These are phyloP conservation scores for Coemansia sp. DNA, from an alignment of 192 early-diverging fungal genomes.

Conservation along the genomic window DNA sequence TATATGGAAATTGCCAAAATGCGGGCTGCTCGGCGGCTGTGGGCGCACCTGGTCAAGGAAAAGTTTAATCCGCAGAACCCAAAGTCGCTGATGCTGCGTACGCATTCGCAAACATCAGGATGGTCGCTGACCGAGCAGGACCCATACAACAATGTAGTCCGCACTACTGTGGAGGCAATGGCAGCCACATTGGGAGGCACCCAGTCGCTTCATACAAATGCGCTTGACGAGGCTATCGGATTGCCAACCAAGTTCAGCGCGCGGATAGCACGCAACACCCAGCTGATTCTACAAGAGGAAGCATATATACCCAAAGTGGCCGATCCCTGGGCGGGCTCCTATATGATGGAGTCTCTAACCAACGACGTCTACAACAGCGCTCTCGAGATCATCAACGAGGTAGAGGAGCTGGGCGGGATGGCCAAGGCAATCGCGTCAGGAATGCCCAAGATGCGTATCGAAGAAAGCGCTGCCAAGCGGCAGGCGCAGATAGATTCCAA, in stretches of 20 bases:
- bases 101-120: slow-evolving; percentile 88
- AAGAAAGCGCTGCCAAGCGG: slow-evolving; percentile 82
- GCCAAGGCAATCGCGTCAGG: slow-evolving; percentile 84
- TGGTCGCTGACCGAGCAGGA: slow-evolving; percentile 92
- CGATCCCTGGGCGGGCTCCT: slow-evolving; percentile 89
- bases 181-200: slow-evolving; percentile 89
- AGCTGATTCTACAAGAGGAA: slow-evolving; percentile 86
- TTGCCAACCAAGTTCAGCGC: slow-evolving; percentile 81
- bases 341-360: slow-evolving; percentile 91
- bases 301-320: slow-evolving; percentile 84
- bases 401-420: slow-evolving; percentile 86
- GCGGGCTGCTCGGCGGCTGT: slow-evolving; percentile 82
- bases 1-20: slow-evolving; percentile 95
- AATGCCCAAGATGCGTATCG: slow-evolving; percentile 86
- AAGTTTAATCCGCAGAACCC: slow-evolving; percentile 78
- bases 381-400: slow-evolving; percentile 68
- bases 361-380: slow-evolving; percentile 73
- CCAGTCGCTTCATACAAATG: slow-evolving; percentile 91
- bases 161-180: slow-evolving; percentile 88
- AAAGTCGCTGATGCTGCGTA: slow-evolving; percentile 79
- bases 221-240: slow-evolving; percentile 86
- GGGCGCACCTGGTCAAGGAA: slow-evolving; percentile 75
- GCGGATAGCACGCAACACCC: slow-evolving; percentile 88
- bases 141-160: slow-evolving; percentile 87
- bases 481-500: slow-evolving; percentile 87